Base-by-base conservation (phyloP, 305 asterid species). In the Fraxinus nigra region DNA sequence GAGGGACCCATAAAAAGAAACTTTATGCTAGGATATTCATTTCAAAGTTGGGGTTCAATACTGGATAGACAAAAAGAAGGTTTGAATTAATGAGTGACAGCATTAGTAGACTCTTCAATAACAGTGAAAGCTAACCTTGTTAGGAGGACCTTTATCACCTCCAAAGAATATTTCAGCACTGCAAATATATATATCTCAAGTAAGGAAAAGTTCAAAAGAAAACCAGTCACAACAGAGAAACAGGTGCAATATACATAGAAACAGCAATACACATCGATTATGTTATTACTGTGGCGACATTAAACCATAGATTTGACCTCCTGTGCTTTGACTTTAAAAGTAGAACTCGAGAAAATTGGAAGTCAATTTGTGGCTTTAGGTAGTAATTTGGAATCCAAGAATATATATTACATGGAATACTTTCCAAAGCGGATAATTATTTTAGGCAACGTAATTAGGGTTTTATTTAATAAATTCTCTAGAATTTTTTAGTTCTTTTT, bases 151-250 rank as follows among this genome's bases (percentile, higher is more conserved):
- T 85, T 92, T 94, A 1, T 91, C 89, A 48, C 97, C 97, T 87
- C 99, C 99, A 14, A 90, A 85, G 84, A 94, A 81, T 70, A 94
- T 94, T 79, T 96, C 98, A 91, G 99, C 99, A 28, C 99, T 96
- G 97, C 91, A 89, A 87, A 84, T 65, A 72, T 51, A 82, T 76
- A 48, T 61, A 78, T 65, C 40, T 11, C 54, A 14, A 35, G 73
- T 80, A 46, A 85, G 82, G 61, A 48, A 63, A 33, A 18, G 81
- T 51, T 24, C 51, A 83, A 82, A 81, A 20, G 33, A 22, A 63
- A 32, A 56, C 59, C 72, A 24, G 78, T 61, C 78, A 38, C 78
- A 74, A 38, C 9, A 38, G 48, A 75, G 54, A 18, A 37, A 43
- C 7, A 35, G 18, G 3, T 72, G 54, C 56, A 75, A 61, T 28